Base-by-base conservation (phyloP, 1,139 yeast genomes). In the Zygotorulaspora mrakii region DNA sequence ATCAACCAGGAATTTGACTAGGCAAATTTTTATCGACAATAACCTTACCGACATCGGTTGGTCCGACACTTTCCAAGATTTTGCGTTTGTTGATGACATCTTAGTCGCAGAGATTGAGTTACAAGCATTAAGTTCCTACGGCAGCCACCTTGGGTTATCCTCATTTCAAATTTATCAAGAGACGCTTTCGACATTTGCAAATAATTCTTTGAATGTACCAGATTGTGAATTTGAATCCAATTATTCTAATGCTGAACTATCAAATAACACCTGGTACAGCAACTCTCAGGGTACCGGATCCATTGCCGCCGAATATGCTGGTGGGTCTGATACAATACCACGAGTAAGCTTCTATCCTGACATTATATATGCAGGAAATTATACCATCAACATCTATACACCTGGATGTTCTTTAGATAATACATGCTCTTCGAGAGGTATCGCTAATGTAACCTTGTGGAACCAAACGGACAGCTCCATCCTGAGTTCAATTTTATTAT, bases 401-500 rank as follows among this genome's bases (percentile, higher is more conserved):
- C 96, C 96, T 0, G 97, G 98, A 0, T 91, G 99, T 65, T 46
- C 65, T 2, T 62, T 57, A 7, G 96, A 86, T 57, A 65, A 69
- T 32, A 74, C 94, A 0, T 91, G 99, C 64, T 53, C 60, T 17
- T 49, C 67, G 16, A 74, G 99, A 59, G 88, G 94, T 4, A 75
- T 77, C 21, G 91, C 86, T 4, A 84, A 85, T 52, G 95, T 82
- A 0, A 73, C 94, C 0, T 69, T 89, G 2, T 68, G 68, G 33
- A 70, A 74, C 29, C 53, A 55, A 4, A 57, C 61, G 3, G 54
- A 61, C 7, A 73, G 71, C 13, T 65, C 74, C 0, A 50, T 71
- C 1, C 55, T 79, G 16, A 20, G 49, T 1, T 66, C 69, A 0
- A 50, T 59, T 32, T 47, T 70, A 33, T 69, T 88, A 25, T 87